Conservation (phyloP, 1,284 basidiomycete species). For the Schizophyllum amplum region DNA sequence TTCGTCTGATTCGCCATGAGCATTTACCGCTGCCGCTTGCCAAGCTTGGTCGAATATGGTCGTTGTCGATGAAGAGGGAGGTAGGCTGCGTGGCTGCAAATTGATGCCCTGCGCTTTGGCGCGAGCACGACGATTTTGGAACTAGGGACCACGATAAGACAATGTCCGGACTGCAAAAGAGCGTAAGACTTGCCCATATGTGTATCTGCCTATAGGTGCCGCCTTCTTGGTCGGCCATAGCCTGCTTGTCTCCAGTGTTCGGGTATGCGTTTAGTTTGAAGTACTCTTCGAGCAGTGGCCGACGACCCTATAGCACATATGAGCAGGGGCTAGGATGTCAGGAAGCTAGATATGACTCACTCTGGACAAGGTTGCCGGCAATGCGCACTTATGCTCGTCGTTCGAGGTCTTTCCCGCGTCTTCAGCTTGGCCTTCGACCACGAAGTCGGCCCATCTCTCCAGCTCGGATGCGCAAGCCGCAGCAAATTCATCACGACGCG, state of each 20-base stretch:
- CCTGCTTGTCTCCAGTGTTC: constrained; percentile 29
- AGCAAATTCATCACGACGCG: too few relatives aligned
- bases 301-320: constrained; percentile 28
- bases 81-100: not conserved
- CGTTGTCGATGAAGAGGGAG: not conserved
- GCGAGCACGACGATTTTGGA: constrained; percentile 39
- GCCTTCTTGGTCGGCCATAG: constrained; percentile 32
- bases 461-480: too few relatives aligned
- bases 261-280: constrained; percentile 46
- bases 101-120: constrained; percentile 18
- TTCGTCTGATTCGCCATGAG: too few relatives aligned
- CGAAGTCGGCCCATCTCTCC: too few relatives aligned
- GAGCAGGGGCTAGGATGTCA: too few relatives aligned
- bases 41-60: not conserved
- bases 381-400: too few relatives aligned
- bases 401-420: too few relatives aligned
- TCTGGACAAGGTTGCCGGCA: too few relatives aligned
- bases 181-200: constrained; percentile 39
- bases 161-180: not conserved
- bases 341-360: too few relatives aligned
- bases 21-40: too few relatives aligned
- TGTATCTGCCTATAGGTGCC: constrained; percentile 49
- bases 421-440: too few relatives aligned
- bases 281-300: constrained; percentile 39
- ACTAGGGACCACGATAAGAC: constrained; percentile 20